These are phyloP conservation scores for Leccinum incarnatum DNA, from an alignment of 768 basidiomycete species.

Conservation along the genomic window DNA sequence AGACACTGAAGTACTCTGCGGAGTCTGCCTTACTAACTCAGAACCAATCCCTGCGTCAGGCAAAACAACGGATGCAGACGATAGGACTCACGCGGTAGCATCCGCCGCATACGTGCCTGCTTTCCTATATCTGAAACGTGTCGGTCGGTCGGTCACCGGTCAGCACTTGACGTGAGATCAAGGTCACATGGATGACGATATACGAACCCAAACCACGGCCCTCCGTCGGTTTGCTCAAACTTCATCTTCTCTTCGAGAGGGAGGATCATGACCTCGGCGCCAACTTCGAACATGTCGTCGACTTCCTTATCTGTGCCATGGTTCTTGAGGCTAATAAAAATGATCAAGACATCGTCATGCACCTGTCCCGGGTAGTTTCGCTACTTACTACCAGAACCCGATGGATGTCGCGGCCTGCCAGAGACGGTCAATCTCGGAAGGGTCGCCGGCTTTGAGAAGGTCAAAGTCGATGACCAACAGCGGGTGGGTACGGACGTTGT, in stretches of 20 bases:
- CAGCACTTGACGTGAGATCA: not conserved
- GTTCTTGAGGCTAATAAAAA: not conserved
- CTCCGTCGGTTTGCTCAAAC: not conserved
- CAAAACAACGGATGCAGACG: not conserved
- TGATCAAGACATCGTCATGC: not conserved
- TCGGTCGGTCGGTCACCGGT: not conserved
- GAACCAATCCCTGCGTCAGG: not conserved
- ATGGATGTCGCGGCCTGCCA: not conserved
- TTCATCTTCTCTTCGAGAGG: not conserved
- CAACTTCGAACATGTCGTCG: not conserved
- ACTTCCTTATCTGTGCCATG: not conserved
- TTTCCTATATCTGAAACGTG: not conserved
- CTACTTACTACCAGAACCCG: not conserved
- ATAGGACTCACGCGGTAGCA: not conserved
- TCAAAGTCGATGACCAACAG: not conserved
- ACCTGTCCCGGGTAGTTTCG: not conserved
- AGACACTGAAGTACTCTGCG: not conserved
- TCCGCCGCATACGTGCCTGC: not conserved
- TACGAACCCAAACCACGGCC: not conserved
- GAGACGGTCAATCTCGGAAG: not conserved
- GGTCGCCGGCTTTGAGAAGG: not conserved
- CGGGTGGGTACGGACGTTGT: not conserved
- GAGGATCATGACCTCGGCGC: not conserved
- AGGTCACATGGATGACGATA: not conserved
- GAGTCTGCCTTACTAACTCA: not conserved